phyloP scores from a whole-genome alignment of 352 stramenopile genomes.

The Detonula confervacea region DNA sequence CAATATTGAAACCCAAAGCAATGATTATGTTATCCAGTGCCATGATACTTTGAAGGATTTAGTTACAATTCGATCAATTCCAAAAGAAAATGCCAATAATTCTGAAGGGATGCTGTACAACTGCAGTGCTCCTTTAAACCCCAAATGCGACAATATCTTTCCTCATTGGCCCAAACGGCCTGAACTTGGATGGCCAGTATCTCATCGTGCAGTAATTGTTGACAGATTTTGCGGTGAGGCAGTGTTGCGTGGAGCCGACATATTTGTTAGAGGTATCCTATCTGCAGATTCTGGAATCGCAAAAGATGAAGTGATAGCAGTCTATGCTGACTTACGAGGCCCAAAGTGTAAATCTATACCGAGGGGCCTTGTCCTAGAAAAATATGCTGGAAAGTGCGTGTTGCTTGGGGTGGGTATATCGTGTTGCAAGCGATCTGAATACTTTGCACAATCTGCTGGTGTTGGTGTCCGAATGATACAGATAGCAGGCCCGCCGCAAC shows the following conservation, averaged over 20 bases:
- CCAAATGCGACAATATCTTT: constrained; percentile 36
- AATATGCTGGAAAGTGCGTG: constrained; percentile 84
- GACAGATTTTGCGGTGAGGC: constrained; percentile 92
- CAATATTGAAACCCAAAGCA: constrained; percentile 17
- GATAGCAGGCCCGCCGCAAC: constrained; percentile 85
- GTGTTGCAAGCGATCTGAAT: constrained; percentile 50
- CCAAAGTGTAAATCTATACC: constrained; percentile 30
- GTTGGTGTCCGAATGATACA: constrained; percentile 66
- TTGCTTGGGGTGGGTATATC: constrained; percentile 74
- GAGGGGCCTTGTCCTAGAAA: constrained; percentile 65
- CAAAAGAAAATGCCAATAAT: not conserved
- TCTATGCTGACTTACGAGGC: constrained; percentile 71
- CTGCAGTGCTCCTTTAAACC: not conserved
- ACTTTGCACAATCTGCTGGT: constrained; percentile 64
- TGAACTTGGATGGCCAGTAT: constrained; percentile 66
- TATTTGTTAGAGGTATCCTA: constrained; percentile 92
- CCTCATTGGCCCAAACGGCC: constrained; percentile 28
- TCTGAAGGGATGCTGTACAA: not conserved
- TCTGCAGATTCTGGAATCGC: constrained; percentile 89
- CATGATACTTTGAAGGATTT: constrained; percentile 58
- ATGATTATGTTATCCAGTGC: constrained; percentile 8
- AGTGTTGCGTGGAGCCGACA: constrained; percentile 91
- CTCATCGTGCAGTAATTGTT: constrained; percentile 85
- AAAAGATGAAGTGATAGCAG: constrained; percentile 78
- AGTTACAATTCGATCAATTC: constrained; percentile 37